Evolutionary conservation across 176 grass and related monocot genomes (phyloP), one percentile per base, ranked within the genome.

Genomic region (Hordeum marinum): DNA sequence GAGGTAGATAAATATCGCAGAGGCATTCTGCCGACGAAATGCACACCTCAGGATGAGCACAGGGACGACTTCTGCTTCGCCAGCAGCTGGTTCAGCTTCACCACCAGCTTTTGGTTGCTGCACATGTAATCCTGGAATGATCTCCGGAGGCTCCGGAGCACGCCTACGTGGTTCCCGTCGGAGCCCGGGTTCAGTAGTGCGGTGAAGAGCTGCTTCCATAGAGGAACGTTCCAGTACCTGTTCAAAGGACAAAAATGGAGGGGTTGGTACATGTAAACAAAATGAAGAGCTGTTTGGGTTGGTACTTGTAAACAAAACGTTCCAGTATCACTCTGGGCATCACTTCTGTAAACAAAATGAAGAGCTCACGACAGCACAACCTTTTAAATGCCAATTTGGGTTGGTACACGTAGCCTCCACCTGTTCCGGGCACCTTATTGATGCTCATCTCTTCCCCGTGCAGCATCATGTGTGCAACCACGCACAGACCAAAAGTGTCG

Each of bases 401-500:
- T 64, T 75, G 87, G 79, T 91, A 95, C 29, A 75, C 74, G 75
- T 85, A 75, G 78, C 83, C 85, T 80, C 93, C 96, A 63, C 86
- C 91, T 17, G 78, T 45, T 42, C 76, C 82, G 42, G 75, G 26
- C 40, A 59, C 86, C 83, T 94, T 98, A 80, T 88, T 75, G 42
- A 92, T 43, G 75, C 29, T 95, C 96, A 95, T 92, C n/a, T 40
- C 67, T 29, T 63, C 17, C 35, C 93, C 93, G 41, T 95, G 93
- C 0, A 98, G 88, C 93, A 98, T 98, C 91, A 94, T 98, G 83
- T 98, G 96, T 18, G 88, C 96, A 12, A 92, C 89, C 73, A 84
- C 96, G 63, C 96, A 95, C 41, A 98, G 88, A 10, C 88, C 91
- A 71, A 89, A 98, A 7, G 90, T 91, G 75, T 98, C 96, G 1